Evolutionary conservation across 192 early-diverging fungal species (phyloP).

Genomic region (Umbelopsis vinacea): DNA sequence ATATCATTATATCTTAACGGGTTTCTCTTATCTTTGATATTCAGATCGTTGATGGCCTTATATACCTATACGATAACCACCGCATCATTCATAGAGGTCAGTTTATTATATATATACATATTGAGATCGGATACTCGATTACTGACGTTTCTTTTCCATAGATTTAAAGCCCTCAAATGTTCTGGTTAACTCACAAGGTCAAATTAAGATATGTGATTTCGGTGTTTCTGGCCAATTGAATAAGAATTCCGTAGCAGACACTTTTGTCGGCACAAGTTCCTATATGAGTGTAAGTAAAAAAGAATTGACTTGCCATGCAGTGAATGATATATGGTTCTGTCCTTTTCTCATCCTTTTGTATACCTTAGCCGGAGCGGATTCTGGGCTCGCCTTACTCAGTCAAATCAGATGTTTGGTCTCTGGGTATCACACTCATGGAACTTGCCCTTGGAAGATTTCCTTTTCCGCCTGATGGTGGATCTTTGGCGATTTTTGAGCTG

Average conservation of each 20-base stretch:
- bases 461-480: slow-evolving; percentile 68
- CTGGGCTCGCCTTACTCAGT: slow-evolving; percentile 79
- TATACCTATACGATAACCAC: slow-evolving; percentile 87
- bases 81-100: slow-evolving; percentile 94
- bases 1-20: no score
- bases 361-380: slow-evolving; percentile 71
- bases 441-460: slow-evolving; percentile 79
- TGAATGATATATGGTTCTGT: no score
- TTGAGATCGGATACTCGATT: neutral
- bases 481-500: slow-evolving; percentile 89
- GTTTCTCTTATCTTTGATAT: no score
- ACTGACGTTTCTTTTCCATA: slow-evolving; percentile 25
- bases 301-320: no score
- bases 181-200: slow-evolving; percentile 78
- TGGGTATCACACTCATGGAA: slow-evolving; percentile 84
- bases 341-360: neutral
- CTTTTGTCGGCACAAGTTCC: slow-evolving; percentile 84
- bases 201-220: slow-evolving; percentile 88
- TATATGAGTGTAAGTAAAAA: slow-evolving; percentile 77
- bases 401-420: slow-evolving; percentile 86
- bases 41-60: slow-evolving; percentile 76
- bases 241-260: slow-evolving; percentile 79
- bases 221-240: slow-evolving; percentile 92
- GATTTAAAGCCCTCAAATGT: slow-evolving; percentile 90
- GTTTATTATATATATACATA: neutral